A percentile compares a stretch with the other conserved stretches of the same genome.
Evolutionary conservation across 2,329 filamentous ascomycete genomes (phyloP).

Genomic region (Calonectria ilicicola): DNA sequence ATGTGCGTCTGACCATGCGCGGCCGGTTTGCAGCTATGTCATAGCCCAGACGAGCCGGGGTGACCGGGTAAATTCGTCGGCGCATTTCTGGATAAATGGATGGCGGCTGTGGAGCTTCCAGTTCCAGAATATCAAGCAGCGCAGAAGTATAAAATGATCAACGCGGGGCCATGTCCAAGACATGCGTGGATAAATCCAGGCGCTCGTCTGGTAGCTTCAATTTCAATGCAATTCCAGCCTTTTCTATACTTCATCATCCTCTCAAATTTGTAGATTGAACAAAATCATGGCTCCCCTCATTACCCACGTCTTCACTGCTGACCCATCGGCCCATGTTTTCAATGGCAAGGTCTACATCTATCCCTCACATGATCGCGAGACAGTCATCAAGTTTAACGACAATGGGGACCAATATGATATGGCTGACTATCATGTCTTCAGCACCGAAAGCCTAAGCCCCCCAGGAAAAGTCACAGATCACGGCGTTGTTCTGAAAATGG

Average conservation of each 20-base stretch:
- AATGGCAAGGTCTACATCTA: conserved; percentile 82
- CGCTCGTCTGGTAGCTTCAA: not conserved
- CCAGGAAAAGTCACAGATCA: conserved; percentile 76
- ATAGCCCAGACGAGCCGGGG: conserved; percentile 15
- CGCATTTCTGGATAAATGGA: conserved; percentile 37
- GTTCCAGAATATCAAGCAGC: conserved; percentile 9
- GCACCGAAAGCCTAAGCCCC: conserved; percentile 61
- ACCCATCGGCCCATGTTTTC: conserved; percentile 85
- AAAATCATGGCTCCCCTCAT: conserved; percentile 69
- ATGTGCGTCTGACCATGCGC: not conserved
- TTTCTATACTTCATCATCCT: not conserved
- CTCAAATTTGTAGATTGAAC: not conserved
- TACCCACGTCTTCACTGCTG: conserved; percentile 81
- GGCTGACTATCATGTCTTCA: conserved; percentile 86
- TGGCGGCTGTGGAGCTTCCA: conserved; percentile 5
- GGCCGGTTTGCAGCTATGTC: not conserved
- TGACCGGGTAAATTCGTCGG: conserved; percentile 38
- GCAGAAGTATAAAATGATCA: conserved; percentile 18
- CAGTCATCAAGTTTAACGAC: conserved; percentile 81
- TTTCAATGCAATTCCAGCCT: not conserved
- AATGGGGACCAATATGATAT: conserved; percentile 90
- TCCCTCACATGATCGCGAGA: conserved; percentile 83
- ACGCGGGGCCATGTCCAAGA: conserved; percentile 30
- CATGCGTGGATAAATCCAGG: conserved; percentile 18
- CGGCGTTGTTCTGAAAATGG: conserved; percentile 73